Conservation (phyloP, 352 stramenopile genomes). For the Thalassiosira mediterranea region DNA sequence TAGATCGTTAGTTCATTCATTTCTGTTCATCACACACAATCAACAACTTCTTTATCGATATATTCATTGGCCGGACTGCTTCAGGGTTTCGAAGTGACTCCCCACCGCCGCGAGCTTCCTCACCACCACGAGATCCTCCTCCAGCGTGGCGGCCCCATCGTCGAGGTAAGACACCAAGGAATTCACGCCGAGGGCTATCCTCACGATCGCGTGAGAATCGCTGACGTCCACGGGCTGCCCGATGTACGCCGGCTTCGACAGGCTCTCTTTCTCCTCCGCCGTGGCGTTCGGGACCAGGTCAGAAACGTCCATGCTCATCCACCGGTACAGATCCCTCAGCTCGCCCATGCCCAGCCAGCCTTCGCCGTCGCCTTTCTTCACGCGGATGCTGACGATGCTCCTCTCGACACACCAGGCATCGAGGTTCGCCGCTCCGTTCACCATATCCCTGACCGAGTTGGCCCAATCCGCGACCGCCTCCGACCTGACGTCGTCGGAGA, state of each 20-base stretch:
- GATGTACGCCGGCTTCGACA: conserved; percentile 54
- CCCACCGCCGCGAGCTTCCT: conserved; percentile 64
- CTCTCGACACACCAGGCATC: conserved; percentile 71
- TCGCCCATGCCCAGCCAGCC: conserved; percentile 68
- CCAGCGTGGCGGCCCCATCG: conserved; percentile 35
- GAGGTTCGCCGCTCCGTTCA: conserved; percentile 44
- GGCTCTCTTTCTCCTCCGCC: conserved; percentile 51
- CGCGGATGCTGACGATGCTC: conserved; percentile 72
- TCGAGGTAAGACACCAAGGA: conserved; percentile 63
- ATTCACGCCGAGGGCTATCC: conserved; percentile 71
- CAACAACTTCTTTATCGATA: no score
- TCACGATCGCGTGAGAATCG: conserved; percentile 64
- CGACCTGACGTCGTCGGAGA: conserved; percentile 38
- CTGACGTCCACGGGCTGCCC: conserved; percentile 72
- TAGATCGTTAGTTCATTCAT: no score
- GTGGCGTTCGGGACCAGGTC: conserved; percentile 42
- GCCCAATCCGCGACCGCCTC: conserved; percentile 60
- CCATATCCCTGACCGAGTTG: conserved; percentile 46
- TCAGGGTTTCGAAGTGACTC: conserved; percentile 60
- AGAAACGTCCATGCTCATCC: conserved; percentile 71
- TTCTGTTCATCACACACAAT: no score
- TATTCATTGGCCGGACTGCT: conserved; percentile 7
- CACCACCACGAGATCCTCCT: conserved; percentile 53
- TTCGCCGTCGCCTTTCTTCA: conserved; percentile 36
- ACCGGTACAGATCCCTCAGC: conserved; percentile 69